Conservation (phyloP, 2,329 filamentous ascomycete species). For the Stenocarpella maydis region DNA sequence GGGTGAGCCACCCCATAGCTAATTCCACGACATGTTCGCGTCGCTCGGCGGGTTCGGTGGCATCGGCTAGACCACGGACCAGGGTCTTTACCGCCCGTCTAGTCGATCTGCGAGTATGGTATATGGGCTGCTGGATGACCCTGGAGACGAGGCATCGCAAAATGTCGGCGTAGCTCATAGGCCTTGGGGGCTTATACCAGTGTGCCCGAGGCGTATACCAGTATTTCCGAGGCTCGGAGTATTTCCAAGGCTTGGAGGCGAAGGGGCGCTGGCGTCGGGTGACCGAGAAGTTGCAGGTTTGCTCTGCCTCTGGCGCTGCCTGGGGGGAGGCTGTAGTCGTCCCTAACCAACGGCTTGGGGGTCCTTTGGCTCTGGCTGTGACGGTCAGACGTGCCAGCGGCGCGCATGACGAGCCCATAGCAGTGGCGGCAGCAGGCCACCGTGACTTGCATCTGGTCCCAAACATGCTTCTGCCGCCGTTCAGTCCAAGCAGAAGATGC, state of each 20-base stretch:
- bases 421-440: neutral
- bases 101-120: fast-evolving
- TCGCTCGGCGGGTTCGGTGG: no score
- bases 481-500: neutral
- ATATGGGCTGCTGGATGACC: fast-evolving
- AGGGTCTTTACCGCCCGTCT: neutral
- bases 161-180: neutral
- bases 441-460: neutral
- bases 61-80: neutral
- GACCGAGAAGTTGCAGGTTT: no score
- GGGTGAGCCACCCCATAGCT: fast-evolving
- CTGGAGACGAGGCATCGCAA: neutral
- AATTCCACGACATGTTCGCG: neutral
- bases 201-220: neutral
- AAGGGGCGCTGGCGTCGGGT: no score
- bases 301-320: neutral
- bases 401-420: neutral
- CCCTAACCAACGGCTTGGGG: neutral
- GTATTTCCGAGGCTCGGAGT: no score
- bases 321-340: neutral
- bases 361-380: no score
- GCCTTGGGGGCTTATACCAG: neutral
- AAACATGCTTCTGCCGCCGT: neutral
- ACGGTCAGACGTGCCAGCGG: neutral
- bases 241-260: no score